A percentile compares a stretch with the other conserved stretches of the same genome.
phyloP scores from a whole-genome alignment of 2,329 filamentous ascomycete species.

The Byssoonygena ceratinophila region DNA sequence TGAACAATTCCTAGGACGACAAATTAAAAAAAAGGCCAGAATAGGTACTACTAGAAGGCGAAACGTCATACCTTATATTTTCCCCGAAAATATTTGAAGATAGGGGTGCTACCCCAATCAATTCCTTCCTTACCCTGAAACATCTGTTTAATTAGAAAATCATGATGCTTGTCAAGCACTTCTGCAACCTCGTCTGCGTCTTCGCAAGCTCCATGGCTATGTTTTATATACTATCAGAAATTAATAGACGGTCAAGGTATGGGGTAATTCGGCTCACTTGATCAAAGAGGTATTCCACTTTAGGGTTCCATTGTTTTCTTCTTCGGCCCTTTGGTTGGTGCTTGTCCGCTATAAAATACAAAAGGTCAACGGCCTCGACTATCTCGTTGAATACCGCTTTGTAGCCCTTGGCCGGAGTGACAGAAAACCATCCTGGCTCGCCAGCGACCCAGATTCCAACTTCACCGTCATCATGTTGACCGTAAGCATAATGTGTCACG shows the following conservation, averaged over 20 bases:
- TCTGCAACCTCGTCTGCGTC: constrained; percentile 39
- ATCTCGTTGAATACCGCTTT: constrained; percentile 45
- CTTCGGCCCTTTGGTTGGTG: constrained; percentile 36
- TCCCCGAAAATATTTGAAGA: constrained; percentile 36
- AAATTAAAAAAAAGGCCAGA: not conserved
- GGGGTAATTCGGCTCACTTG: constrained; percentile 25
- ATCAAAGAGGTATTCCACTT: constrained; percentile 32
- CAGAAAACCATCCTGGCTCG: constrained; percentile 51
- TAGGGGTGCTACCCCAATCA: constrained; percentile 36
- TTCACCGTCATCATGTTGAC: constrained; percentile 45
- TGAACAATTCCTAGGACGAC: constrained; percentile 11
- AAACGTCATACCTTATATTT: constrained; percentile 31
- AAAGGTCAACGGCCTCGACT: constrained; percentile 47
- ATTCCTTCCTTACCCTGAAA: constrained; percentile 36
- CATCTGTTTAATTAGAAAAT: constrained; percentile 40
- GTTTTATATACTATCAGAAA: constrained; percentile 30
- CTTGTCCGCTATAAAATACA: constrained; percentile 53
- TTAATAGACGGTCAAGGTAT: not conserved
- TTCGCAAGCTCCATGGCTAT: constrained; percentile 34
- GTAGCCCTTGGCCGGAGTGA: constrained; percentile 46
- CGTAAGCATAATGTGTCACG: constrained; percentile 41
- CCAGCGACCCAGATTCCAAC: constrained; percentile 53
- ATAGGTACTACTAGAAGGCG: not conserved
- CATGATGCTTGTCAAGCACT: constrained; percentile 37
- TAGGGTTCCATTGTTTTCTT: constrained; percentile 27